phyloP scores from a whole-genome alignment of 1,284 basidiomycete species.

The Cryptococcus sp. region DNA sequence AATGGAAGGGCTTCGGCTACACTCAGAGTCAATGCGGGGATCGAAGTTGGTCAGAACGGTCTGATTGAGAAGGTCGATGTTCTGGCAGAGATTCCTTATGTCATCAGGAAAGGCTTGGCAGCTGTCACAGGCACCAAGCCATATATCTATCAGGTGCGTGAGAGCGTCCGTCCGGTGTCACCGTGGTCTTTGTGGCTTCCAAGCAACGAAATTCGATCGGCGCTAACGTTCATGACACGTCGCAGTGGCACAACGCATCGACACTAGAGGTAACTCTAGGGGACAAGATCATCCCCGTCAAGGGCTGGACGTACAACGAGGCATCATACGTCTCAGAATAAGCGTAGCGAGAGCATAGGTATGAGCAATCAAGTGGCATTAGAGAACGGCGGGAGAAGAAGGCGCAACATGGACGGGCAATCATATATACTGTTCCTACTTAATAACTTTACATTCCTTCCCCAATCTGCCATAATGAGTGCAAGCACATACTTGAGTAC shows the following conservation, averaged over 20 bases:
- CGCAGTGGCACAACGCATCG: constrained; percentile 76
- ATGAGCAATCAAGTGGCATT: no score
- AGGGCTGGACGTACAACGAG: constrained; percentile 80
- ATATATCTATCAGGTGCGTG: constrained; percentile 56
- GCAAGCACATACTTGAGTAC: no score
- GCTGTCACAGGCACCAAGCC: constrained; percentile 58
- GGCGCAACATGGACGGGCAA: no score
- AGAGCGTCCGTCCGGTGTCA: no score
- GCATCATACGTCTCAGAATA: constrained; percentile 79
- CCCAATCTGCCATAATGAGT: no score
- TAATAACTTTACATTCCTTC: no score
- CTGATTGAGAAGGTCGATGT: constrained; percentile 97
- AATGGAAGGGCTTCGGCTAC: constrained; percentile 58
- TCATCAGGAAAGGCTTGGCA: constrained; percentile 59
- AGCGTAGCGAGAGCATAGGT: not conserved
- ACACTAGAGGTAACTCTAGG: constrained; percentile 67
- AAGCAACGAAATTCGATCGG: no score
- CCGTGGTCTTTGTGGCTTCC: no score
- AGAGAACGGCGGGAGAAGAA: no score
- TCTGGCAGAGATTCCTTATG: constrained; percentile 90
- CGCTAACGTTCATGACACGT: not conserved
- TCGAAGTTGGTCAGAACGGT: constrained; percentile 66
- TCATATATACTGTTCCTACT: no score
- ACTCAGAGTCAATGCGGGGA: constrained; percentile 61
- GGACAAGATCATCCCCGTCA: constrained; percentile 55